These are phyloP conservation scores for Psilocybe cubensis DNA, from an alignment of 768 basidiomycete genomes.

Conservation along the genomic window DNA sequence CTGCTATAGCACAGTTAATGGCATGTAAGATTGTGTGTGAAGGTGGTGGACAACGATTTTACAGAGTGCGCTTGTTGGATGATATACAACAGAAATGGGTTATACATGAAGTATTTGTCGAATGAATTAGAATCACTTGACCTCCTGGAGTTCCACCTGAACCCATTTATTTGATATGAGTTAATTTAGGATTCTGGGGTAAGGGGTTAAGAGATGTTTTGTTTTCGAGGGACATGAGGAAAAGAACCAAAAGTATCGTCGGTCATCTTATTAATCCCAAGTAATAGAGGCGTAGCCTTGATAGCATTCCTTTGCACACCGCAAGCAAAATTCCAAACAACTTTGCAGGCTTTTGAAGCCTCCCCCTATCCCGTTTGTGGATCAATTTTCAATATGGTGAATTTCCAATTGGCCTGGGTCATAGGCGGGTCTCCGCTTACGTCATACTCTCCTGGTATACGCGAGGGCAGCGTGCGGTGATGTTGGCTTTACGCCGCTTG, in stretches of 20 bases:
- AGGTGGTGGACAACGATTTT: constrained; percentile 1
- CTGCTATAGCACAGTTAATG: not conserved
- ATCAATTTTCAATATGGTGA: not conserved
- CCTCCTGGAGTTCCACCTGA: not conserved
- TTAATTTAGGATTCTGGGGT: not conserved
- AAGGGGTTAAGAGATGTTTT: not conserved
- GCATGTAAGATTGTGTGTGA: not conserved
- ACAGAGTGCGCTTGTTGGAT: constrained; percentile 16
- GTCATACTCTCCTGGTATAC: constrained; percentile 23
- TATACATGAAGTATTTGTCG: constrained; percentile 19
- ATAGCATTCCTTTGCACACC: no score
- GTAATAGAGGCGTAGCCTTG: no score
- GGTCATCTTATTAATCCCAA: no score
- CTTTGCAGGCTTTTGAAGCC: no score
- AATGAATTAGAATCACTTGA: not conserved
- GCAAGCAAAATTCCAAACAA: no score
- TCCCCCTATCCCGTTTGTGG: constrained; percentile 2
- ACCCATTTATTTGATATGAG: not conserved
- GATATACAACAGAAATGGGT: constrained; percentile 16
- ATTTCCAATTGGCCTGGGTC: not conserved
- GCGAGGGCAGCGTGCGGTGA: constrained; percentile 18
- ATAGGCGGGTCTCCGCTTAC: constrained; percentile 26
- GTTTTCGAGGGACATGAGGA: no score
- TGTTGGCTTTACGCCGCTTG: constrained; percentile 15
- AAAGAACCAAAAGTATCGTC: no score